phyloP scores from a whole-genome alignment of 228 moss, liverwort and hornwort species.

The Sphagnum magellanicum region DNA sequence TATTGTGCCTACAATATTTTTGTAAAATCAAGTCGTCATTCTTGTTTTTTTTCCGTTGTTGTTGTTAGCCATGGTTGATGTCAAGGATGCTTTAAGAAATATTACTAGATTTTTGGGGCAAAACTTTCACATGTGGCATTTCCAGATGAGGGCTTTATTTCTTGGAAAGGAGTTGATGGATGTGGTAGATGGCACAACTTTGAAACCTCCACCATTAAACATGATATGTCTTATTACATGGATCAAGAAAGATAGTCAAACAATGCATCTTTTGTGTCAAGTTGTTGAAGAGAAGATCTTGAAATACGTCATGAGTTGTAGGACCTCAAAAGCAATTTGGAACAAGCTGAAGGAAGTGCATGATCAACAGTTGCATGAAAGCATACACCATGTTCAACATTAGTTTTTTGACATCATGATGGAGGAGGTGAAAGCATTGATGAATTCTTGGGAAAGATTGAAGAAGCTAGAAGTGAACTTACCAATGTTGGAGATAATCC shows the following conservation, averaged over 20 bases:
- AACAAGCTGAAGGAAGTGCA: neutral
- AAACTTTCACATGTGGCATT: no score
- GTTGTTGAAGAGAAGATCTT: slow-evolving; percentile 7
- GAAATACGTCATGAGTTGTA: slow-evolving; percentile 7
- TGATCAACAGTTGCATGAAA: slow-evolving; percentile 3
- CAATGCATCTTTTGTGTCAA: slow-evolving; percentile 7
- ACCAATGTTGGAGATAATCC: slow-evolving; percentile 7
- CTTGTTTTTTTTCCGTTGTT: neutral
- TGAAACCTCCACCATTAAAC: neutral
- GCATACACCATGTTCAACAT: slow-evolving; percentile 4
- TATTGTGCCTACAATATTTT: no score
- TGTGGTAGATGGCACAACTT: neutral
- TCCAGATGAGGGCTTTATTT: no score
- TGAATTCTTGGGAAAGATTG: slow-evolving; percentile 3
- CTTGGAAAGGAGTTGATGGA: slow-evolving; percentile 10
- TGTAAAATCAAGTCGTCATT: no score
- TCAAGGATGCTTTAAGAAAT: neutral
- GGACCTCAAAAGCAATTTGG: slow-evolving; percentile 8
- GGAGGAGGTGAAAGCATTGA: neutral
- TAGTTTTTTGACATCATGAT: slow-evolving; percentile 2
- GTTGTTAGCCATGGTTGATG: neutral
- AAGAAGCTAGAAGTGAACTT: neutral
- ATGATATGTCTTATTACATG: neutral
- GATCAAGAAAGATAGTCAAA: slow-evolving; percentile 5
- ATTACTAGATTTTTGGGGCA: no score